Conservation (phyloP, 345 rosid species). For the Cardamine chenopodiifolia region DNA sequence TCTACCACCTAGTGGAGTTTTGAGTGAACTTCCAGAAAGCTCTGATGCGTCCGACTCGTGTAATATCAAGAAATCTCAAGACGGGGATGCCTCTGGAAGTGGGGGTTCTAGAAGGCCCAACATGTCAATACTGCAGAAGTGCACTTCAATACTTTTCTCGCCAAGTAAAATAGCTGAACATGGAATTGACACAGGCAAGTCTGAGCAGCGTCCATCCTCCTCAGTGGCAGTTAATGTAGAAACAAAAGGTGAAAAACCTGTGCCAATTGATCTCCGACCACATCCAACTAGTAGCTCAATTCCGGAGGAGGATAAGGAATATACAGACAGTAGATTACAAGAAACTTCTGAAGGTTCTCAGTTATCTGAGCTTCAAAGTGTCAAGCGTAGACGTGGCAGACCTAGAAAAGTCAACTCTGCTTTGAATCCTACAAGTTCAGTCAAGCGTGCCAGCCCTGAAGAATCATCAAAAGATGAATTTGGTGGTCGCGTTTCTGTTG, state of each 20-base stretch:
- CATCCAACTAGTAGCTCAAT: slow-evolving; percentile 41
- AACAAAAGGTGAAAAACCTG: slow-evolving; percentile 42
- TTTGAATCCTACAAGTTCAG: slow-evolving; percentile 49
- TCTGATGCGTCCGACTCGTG: slow-evolving; percentile 40
- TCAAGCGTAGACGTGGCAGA: slow-evolving; percentile 47
- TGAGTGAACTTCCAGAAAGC: slow-evolving; percentile 42
- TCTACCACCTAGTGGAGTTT: slow-evolving; percentile 45
- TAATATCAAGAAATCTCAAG: slow-evolving; percentile 46
- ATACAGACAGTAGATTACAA: slow-evolving; percentile 52
- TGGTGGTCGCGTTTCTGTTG: slow-evolving; percentile 45
- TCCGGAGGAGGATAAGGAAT: slow-evolving; percentile 45
- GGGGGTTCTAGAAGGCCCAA: slow-evolving; percentile 51
- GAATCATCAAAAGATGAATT: slow-evolving; percentile 46
- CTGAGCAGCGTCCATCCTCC: slow-evolving; percentile 37
- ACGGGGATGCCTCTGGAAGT: slow-evolving; percentile 40
- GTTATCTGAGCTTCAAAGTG: slow-evolving; percentile 57
- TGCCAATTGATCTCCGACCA: slow-evolving; percentile 37
- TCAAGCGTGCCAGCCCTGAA: slow-evolving; percentile 51
- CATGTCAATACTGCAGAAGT: slow-evolving; percentile 68
- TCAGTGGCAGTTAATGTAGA: slow-evolving; percentile 30
- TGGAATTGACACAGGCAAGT: slow-evolving; percentile 40
- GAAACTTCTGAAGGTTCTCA: slow-evolving; percentile 65
- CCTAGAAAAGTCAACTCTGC: slow-evolving; percentile 55
- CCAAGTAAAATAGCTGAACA: slow-evolving; percentile 57
- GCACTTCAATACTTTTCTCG: slow-evolving; percentile 63